A percentile compares a stretch with the other conserved stretches of the same genome.
phyloP scores from a whole-genome alignment of 2,329 filamentous ascomycete genomes.

The Sporothrix pseudoabietina region DNA sequence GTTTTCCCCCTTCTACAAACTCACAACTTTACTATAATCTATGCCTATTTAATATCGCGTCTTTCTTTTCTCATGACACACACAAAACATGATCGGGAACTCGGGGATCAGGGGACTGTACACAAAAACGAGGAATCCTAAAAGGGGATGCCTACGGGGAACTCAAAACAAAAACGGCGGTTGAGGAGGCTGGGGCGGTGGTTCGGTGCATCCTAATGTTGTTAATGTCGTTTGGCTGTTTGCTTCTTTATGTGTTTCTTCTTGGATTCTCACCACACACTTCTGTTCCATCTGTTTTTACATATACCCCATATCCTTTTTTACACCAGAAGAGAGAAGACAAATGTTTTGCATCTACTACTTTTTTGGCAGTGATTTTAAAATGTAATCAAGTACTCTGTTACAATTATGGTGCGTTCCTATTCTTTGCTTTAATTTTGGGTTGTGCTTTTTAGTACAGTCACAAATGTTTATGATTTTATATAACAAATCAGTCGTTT shows the following conservation, averaged over 20 bases:
- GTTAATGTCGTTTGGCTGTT: background rate
- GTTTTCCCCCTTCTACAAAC: background rate
- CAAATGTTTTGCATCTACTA: background rate
- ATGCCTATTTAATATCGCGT: background rate
- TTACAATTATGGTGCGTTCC: background rate
- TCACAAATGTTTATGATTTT: background rate
- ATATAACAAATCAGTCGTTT: too few relatives aligned
- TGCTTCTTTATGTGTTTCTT: background rate
- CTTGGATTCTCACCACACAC: background rate
- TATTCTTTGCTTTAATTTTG: background rate
- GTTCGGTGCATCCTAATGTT: background rate
- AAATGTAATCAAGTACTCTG: background rate
- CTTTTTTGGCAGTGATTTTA: background rate
- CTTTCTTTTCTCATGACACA: background rate
- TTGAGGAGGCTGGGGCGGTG: background rate
- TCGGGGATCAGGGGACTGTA: background rate
- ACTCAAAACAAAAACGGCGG: background rate
- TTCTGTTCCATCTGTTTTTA: slow-evolving; percentile 5
- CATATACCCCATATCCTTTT: slow-evolving; percentile 20
- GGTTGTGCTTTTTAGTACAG: background rate
- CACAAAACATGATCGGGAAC: background rate
- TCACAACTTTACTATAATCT: background rate
- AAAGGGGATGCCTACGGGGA: background rate
- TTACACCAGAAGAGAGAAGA: slow-evolving; percentile 9
- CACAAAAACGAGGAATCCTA: background rate